These are phyloP conservation scores for Zoysia japonica DNA, from an alignment of 176 grass and related monocot genomes.

Conservation along the genomic window DNA sequence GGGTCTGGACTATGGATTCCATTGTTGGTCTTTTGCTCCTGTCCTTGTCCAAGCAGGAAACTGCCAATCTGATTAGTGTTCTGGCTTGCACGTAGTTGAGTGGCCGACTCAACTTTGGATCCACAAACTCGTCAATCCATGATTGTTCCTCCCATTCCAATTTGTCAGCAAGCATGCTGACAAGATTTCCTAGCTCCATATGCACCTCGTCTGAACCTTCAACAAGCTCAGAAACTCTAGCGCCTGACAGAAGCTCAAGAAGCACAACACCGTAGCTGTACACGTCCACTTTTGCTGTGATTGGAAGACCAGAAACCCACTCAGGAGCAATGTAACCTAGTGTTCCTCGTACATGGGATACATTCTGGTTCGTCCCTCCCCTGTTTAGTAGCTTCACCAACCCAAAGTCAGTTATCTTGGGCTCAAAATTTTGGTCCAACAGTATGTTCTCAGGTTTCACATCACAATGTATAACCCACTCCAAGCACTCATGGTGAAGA, in stretches of 20 bases:
- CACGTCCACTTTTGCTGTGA: background rate
- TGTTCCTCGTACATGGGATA: background rate
- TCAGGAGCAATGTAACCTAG: background rate
- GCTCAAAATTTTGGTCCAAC: background rate
- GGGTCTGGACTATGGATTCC: background rate
- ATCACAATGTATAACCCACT: constrained; percentile 43
- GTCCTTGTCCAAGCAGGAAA: background rate
- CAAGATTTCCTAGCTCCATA: background rate
- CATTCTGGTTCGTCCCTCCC: background rate
- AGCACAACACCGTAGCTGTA: background rate
- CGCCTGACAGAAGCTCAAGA: constrained; percentile 2
- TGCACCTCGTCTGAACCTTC: background rate
- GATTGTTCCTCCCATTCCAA: background rate
- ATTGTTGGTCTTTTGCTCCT: background rate
- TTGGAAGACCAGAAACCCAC: background rate
- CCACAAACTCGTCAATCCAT: background rate
- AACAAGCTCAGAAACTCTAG: constrained; percentile 2
- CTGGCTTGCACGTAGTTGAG: background rate
- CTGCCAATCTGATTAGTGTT: background rate
- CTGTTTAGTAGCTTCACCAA: background rate
- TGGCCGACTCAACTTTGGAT: background rate
- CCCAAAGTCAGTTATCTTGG: constrained; percentile 1
- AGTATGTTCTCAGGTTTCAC: background rate
- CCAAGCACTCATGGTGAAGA: constrained; percentile 55
- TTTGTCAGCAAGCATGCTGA: background rate